Percentiles rank a stretch among this genome's conserved stretches.
Evolutionary conservation across 805 yeast genomes (phyloP).

Genomic region (Metschnikowia corniflorae): DNA sequence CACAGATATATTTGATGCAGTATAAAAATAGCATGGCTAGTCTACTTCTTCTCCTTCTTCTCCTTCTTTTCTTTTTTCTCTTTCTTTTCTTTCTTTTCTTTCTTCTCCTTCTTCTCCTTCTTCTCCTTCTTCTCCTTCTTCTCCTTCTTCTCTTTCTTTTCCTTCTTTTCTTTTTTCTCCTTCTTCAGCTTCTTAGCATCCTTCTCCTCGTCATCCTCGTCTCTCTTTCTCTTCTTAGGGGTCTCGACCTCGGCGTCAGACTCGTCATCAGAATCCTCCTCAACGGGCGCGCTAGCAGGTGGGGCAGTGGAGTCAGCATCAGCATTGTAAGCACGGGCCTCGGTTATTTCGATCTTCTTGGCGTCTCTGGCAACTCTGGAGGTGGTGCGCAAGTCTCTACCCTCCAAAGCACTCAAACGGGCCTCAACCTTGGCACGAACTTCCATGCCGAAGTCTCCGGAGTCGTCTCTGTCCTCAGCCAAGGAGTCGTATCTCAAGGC

Average conservation of each 20-base stretch:
- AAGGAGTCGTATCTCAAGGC: conserved; percentile 94
- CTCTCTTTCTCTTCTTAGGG: conserved; percentile 19
- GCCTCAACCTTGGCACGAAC: conserved; percentile 92
- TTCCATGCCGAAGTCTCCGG: conserved; percentile 88
- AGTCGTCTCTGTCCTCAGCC: conserved; percentile 94
- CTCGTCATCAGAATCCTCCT: conserved; percentile 23
- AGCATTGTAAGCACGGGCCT: conserved; percentile 85
- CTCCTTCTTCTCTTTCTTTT: conserved; percentile 33
- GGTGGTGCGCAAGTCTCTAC: conserved; percentile 91
- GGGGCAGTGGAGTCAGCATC: conserved; percentile 78
- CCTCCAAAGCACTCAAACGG: conserved; percentile 92
- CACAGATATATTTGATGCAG: conserved; percentile 16
- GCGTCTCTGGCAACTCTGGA: conserved; percentile 78
- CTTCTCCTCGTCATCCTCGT: conserved; percentile 18
- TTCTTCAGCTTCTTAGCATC: conserved; percentile 17
- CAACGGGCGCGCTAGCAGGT: conserved; percentile 23
- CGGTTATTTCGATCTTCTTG: conserved; percentile 81
- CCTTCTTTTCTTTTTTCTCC: conserved; percentile 26
- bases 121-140: conserved; percentile 51
- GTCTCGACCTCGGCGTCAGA: conserved; percentile 21
- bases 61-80: conserved; percentile 26
- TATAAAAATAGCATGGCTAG: conserved; percentile 16
- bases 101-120: conserved; percentile 49
- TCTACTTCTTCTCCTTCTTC: conserved; percentile 31
- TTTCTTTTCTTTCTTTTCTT: conserved; percentile 34